These are phyloP conservation scores for Ceratocystis colombiana DNA, from an alignment of 2,329 filamentous ascomycete species.

Conservation along the genomic window DNA sequence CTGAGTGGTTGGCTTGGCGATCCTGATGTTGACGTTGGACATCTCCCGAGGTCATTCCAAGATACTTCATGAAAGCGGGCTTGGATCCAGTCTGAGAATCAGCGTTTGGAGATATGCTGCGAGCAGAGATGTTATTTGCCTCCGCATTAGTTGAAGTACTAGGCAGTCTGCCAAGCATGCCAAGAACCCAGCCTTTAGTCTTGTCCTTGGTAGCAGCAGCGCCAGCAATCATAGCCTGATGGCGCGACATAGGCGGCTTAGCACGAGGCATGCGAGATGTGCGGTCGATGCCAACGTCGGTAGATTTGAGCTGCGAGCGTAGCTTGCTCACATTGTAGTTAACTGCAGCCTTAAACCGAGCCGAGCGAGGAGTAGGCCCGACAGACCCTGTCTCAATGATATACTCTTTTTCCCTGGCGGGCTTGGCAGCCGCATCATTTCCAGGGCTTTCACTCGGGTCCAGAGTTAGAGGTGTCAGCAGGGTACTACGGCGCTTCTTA, in stretches of 20 bases:
- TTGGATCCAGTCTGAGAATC: constrained; percentile 27
- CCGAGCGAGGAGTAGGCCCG: constrained; percentile 40
- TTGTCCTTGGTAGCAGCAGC: constrained; percentile 31
- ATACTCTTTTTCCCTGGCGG: constrained; percentile 32
- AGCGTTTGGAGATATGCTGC: background rate
- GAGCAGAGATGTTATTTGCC: constrained; percentile 12
- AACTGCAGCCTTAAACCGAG: constrained; percentile 36
- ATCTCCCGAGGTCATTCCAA: constrained; percentile 38
- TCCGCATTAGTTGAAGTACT: constrained; percentile 8
- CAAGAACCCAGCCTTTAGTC: constrained; percentile 28
- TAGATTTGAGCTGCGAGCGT: constrained; percentile 17
- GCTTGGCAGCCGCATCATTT: constrained; percentile 27
- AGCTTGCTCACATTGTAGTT: constrained; percentile 29
- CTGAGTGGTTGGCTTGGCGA: constrained; percentile 30
- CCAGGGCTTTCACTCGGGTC: constrained; percentile 28
- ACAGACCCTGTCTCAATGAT: constrained; percentile 39
- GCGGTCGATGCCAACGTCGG: constrained; percentile 36
- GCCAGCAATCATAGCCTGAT: constrained; percentile 30
- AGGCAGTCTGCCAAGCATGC: constrained; percentile 22
- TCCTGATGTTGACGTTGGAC: constrained; percentile 34
- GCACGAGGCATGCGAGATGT: constrained; percentile 36
- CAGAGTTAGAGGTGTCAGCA: constrained; percentile 41
- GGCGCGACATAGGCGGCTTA: constrained; percentile 21
- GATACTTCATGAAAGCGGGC: constrained; percentile 38
- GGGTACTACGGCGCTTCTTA: constrained; percentile 39